Conservation (phyloP, 768 basidiomycete genomes). For the Tricholoma sp. region DNA sequence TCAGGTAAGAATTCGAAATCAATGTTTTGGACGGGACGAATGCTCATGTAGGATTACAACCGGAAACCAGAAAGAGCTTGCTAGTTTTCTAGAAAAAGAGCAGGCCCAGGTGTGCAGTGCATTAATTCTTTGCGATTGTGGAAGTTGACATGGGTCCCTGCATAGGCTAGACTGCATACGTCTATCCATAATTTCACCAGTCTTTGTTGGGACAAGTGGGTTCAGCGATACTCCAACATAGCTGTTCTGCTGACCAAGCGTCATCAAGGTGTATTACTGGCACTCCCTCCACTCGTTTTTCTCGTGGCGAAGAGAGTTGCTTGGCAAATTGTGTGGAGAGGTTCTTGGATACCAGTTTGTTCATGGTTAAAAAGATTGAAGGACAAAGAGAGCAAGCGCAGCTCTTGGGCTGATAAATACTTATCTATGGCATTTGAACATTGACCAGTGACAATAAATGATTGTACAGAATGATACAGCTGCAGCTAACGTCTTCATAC, state of each 20-base stretch:
- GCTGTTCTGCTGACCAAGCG: constrained; percentile 1
- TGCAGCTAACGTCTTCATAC: constrained; percentile 20
- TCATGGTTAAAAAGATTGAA: constrained; percentile 69
- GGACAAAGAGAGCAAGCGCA: constrained; percentile 30
- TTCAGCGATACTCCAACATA: constrained; percentile 12
- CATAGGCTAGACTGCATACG: constrained; percentile 50
- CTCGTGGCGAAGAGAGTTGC: constrained; percentile 75
- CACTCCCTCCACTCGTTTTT: constrained; percentile 73
- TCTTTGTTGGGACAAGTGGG: constrained; percentile 92
- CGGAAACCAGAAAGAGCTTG: constrained; percentile 69
- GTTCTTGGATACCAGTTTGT: constrained; percentile 84
- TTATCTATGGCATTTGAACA: not conserved
- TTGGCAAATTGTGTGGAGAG: constrained; percentile 87
- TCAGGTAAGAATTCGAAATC: constrained; percentile 39
- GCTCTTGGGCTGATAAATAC: constrained; percentile 3
- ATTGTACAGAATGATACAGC: not conserved
- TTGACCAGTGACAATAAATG: not conserved
- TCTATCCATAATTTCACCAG: constrained; percentile 75
- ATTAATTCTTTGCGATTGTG: not conserved
- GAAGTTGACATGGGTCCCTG: constrained; percentile 1
- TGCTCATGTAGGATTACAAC: constrained; percentile 4
- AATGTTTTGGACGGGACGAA: not conserved
- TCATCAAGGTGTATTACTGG: constrained; percentile 70
- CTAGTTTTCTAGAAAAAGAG: constrained; percentile 73
- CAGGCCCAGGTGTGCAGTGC: constrained; percentile 64